Evolutionary conservation across 2,329 filamentous ascomycete genomes (phyloP).

Genomic region (Alternaria tenuissima): DNA sequence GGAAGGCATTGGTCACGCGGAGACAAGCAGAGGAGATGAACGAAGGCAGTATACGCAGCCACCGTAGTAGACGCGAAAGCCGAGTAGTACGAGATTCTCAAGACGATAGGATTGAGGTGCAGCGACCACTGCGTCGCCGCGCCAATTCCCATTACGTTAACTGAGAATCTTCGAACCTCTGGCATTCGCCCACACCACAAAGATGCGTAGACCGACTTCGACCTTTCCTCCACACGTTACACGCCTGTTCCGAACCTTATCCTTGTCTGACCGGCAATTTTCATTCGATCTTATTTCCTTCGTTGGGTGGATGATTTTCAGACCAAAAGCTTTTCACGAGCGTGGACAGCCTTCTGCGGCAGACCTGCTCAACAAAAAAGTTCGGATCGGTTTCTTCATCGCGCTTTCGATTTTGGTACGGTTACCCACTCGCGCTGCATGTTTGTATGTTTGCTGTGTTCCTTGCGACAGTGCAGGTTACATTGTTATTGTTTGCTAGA

Average conservation of each 20-base stretch:
- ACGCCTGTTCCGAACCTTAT: slow-evolving; percentile 14
- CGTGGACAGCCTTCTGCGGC: slow-evolving; percentile 9
- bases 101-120: slow-evolving; percentile 26
- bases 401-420: slow-evolving; percentile 26
- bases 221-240: slow-evolving; percentile 4
- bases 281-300: slow-evolving; percentile 11
- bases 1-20: slow-evolving; percentile 31
- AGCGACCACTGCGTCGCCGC: slow-evolving; percentile 34
- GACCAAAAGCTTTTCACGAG: slow-evolving; percentile 31
- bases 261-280: slow-evolving; percentile 4
- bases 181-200: not conserved
- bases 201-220: not conserved
- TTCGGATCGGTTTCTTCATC: slow-evolving; percentile 24
- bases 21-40: slow-evolving; percentile 44
- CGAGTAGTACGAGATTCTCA: slow-evolving; percentile 19
- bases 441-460: slow-evolving; percentile 40
- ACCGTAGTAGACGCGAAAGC: slow-evolving; percentile 36
- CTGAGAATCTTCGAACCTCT: slow-evolving; percentile 13
- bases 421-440: slow-evolving; percentile 33
- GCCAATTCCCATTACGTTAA: slow-evolving; percentile 26
- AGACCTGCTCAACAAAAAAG: slow-evolving; percentile 24
- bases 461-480: slow-evolving; percentile 45
- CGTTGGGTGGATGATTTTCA: slow-evolving; percentile 12
- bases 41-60: slow-evolving; percentile 38
- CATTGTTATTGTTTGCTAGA: slow-evolving; percentile 50